A percentile compares a stretch with the other conserved stretches of the same genome.
Conservation (phyloP, 169 alveolate species). For the Perkinsus olseni region DNA sequence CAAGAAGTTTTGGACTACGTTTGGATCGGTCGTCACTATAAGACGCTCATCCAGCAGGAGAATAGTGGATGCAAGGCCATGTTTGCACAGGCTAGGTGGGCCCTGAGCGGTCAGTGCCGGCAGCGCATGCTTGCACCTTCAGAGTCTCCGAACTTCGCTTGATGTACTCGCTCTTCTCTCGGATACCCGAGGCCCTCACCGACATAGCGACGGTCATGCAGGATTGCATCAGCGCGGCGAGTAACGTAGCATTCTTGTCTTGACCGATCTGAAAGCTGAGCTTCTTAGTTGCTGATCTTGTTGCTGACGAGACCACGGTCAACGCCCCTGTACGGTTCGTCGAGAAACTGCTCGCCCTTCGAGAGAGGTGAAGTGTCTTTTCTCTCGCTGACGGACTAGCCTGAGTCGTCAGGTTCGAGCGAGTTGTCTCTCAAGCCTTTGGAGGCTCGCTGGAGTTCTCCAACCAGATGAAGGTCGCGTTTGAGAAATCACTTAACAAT, state of each 20-base stretch:
- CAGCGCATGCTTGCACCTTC: background rate
- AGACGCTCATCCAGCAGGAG: background rate
- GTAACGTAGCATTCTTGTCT: background rate
- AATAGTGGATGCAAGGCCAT: background rate
- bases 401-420: background rate
- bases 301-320: background rate
- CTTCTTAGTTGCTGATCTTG: too few species aligned
- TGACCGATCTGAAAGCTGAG: background rate
- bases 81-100: background rate
- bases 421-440: background rate
- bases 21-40: background rate
- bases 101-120: background rate
- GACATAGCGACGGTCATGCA: background rate
- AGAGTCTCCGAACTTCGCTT: background rate
- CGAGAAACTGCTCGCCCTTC: background rate
- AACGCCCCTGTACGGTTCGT: background rate
- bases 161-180: background rate
- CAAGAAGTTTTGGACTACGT: background rate
- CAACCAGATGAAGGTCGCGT: background rate
- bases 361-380: background rate
- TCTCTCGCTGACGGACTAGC: background rate
- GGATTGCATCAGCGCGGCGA: background rate
- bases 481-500: background rate
- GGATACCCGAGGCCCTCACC: background rate
- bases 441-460: background rate